Evolutionary conservation across 2,329 filamentous ascomycete species (phyloP), one percentile per base, ranked within the genome.

Genomic region (Xylariales sp.): DNA sequence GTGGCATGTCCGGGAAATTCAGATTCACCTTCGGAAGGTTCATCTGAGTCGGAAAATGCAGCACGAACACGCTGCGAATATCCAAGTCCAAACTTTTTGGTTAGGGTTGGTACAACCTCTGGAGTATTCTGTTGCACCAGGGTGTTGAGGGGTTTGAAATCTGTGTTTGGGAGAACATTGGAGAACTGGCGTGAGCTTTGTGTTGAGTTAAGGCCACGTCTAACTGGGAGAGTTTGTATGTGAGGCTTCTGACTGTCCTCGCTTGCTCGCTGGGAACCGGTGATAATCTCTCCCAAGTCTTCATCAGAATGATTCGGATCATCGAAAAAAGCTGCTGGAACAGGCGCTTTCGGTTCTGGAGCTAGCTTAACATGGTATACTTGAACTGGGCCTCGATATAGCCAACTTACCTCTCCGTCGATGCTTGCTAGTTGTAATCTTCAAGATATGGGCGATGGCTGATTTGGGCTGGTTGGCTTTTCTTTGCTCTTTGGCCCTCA

Each of bases 121-220:
- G 36, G 5, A 12, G 24, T 18, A 10, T 21, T 12, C 5, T 10
- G 7, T 6, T 20, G 20, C 29, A 15, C 27, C 15, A 39, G 15
- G 21, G 18, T 32, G 16, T 39, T 39, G 16, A 39, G 27, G 10
- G 37, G 37, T 28, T 33, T 27, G 15, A n/a, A n/a, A n/a, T n/a
- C n/a, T n/a, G n/a, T n/a, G n/a, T n/a, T n/a, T n/a, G n/a, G n/a
- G n/a, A n/a, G n/a, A n/a, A n/a, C n/a, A n/a, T n/a, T n/a, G n/a
- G n/a, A n/a, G n/a, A n/a, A n/a, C n/a, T n/a, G n/a, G n/a, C n/a
- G n/a, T n/a, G n/a, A n/a, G n/a, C n/a, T n/a, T n/a, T n/a, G n/a
- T n/a, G n/a, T n/a, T n/a, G n/a, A n/a, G n/a, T n/a, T n/a, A n/a
- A n/a, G n/a, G n/a, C n/a, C n/a, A n/a, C n/a, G n/a, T n/a, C n/a